These are phyloP conservation scores for Agastache rugosa DNA, from an alignment of 257 asterid species.

Conservation along the genomic window DNA sequence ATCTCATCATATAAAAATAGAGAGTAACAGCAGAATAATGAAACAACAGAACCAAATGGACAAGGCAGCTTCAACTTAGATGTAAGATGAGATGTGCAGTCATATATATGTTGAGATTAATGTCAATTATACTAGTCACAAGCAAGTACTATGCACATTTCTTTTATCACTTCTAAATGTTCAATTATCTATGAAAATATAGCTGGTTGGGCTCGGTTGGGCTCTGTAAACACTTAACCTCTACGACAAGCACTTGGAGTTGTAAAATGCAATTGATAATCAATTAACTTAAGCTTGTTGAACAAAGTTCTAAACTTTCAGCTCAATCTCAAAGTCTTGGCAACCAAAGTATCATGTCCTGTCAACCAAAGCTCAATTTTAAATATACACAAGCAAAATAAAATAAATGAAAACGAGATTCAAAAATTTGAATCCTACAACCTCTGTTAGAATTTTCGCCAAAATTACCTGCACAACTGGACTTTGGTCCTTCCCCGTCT, in stretches of 20 bases:
- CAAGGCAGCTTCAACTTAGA: too few relatives aligned
- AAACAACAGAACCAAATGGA: too few relatives aligned
- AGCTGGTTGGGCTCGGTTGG: too few relatives aligned
- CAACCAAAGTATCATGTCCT: background rate
- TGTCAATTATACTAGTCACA: background rate
- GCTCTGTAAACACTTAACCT: too few relatives aligned
- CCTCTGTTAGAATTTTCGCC: background rate
- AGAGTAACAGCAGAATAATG: constrained; percentile 2
- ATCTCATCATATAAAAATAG: too few relatives aligned
- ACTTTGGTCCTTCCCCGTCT: constrained; percentile 61
- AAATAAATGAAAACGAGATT: background rate
- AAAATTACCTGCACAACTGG: constrained; percentile 76
- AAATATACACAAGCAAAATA: background rate
- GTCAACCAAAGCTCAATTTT: too few relatives aligned
- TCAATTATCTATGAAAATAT: background rate
- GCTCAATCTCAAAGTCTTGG: background rate
- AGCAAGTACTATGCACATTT: background rate
- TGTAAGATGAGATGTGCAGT: too few relatives aligned
- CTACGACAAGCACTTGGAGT: constrained; percentile 4
- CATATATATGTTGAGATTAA: too few relatives aligned
- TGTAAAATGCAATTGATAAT: background rate
- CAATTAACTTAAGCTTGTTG: background rate
- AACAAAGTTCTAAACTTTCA: background rate
- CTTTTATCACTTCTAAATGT: constrained; percentile 10
- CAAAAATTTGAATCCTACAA: background rate